Conservation (phyloP, 768 basidiomycete species). For the Piloderma croceum region DNA sequence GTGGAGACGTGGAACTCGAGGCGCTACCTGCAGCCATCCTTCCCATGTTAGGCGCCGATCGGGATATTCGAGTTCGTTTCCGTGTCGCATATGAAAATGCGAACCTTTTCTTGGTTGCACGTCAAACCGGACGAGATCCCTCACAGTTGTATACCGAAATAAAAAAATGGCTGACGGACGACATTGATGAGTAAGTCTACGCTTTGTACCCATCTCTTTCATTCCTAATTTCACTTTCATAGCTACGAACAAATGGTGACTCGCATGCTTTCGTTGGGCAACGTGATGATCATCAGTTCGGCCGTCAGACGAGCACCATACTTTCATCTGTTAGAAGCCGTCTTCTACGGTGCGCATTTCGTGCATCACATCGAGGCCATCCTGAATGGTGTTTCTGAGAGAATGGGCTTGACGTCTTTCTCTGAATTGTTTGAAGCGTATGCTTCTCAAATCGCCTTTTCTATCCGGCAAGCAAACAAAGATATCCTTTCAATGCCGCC, state of each 20-base stretch:
- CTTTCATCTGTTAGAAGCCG: conserved; percentile 75
- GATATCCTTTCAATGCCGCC: conserved; percentile 58
- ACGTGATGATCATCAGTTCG: conserved; percentile 75
- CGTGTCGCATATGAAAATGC: conserved; percentile 60
- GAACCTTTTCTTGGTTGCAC: conserved; percentile 49
- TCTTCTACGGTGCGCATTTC: conserved; percentile 13
- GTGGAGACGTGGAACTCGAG: conserved; percentile 17
- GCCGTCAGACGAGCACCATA: conserved; percentile 75
- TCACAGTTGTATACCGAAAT: conserved; percentile 43
- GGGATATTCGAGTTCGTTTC: conserved; percentile 81
- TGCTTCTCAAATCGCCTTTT: conserved; percentile 67
- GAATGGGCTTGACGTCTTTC: conserved; percentile 59
- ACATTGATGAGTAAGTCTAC: conserved; percentile 46
- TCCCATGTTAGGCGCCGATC: conserved; percentile 53
- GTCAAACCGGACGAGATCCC: conserved; percentile 25
- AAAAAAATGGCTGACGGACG: conserved; percentile 36
- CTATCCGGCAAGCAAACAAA: conserved; percentile 45
- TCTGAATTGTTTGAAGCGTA: conserved; percentile 73
- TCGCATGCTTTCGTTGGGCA: conserved; percentile 63
- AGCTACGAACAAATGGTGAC: conserved; percentile 78
- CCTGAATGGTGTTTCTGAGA: conserved; percentile 53
- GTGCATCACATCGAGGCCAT: conserved; percentile 38
- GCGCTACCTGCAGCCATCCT: conserved; percentile 46
- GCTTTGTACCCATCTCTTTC: conserved; percentile 3
- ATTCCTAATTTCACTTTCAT: conserved; percentile 5